Evolutionary conservation across 495 filamentous ascomycete genomes (phyloP), one percentile per base, ranked within the genome.

Genomic region (Aspergillus diversus): DNA sequence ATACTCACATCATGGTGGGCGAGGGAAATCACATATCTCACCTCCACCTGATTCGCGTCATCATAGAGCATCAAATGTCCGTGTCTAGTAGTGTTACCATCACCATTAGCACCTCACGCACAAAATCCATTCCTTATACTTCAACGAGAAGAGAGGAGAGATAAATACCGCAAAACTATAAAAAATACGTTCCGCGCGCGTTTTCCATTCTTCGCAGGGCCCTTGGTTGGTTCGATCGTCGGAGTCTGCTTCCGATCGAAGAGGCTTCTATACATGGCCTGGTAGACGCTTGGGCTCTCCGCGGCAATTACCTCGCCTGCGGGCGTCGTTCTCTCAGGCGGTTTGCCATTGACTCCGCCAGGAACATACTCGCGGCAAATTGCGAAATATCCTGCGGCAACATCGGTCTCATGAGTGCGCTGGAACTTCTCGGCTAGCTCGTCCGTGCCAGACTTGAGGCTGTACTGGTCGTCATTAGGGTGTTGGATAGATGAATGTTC

Each of bases 41-140:
- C 93, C 73, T 98, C 96, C 60, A 96, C 80, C 73, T 98, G 92
- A 57, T 90, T 87, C 5, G 79, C 75, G 69, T 97, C 92, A 69
- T 99, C 95, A 75, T 97, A 99, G 21, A 99, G 89, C 92, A 99
- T 97, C 59, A 99, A 76, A 70, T 98, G 92, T 35, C 93, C 93
- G 76, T 97, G 96, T 76, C 95, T 96, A 65, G 33, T 12, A 32
- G n/a, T 12, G 48, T 46, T 4, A 1, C 33, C 57, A 17, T n/a
- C 6, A 63, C 56, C 39, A 64, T 73, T 53, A 76, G 75, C 50
- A 64, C 48, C 39, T 11, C 21, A 27, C 9, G 21, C 48, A 60
- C 39, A 48, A 43, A 17, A 37, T 56, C 42, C 63, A 47, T 27
- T 49, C 7, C 55, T 8, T 39, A 27, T 21, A 34, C 31, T 33